Conservation (phyloP, 306 rosid genomes). For the Bauhinia variegata region DNA sequence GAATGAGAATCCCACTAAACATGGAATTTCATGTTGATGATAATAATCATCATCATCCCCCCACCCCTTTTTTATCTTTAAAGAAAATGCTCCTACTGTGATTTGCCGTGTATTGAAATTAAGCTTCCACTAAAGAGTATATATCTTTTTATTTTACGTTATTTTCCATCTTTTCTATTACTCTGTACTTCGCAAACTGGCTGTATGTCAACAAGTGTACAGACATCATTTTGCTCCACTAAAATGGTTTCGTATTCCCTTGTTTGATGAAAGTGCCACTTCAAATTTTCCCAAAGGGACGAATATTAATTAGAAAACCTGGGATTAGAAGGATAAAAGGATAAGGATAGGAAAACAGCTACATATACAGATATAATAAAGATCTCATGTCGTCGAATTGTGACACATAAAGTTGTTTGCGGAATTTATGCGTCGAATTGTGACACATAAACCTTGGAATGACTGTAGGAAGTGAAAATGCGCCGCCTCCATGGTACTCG, state of each 20-base stretch:
- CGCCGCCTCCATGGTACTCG: background rate
- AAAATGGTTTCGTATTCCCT: conserved; percentile 30
- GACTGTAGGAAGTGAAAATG: too few species aligned
- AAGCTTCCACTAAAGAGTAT: conserved; percentile 43
- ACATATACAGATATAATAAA: too few species aligned
- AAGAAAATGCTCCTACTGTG: conserved; percentile 18
- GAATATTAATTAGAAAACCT: background rate
- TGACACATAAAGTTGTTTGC: too few species aligned
- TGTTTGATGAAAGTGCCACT: conserved; percentile 34
- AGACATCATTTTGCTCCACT: too few species aligned
- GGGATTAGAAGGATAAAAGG: background rate
- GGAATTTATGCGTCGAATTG: too few species aligned
- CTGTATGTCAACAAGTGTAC: too few species aligned
- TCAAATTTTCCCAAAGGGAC: background rate
- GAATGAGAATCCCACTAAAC: conserved; percentile 76
- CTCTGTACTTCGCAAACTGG: background rate
- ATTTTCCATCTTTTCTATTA: too few species aligned
- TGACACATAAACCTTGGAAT: too few species aligned
- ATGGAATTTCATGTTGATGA: conserved; percentile 35
- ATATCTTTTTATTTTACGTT: too few species aligned
- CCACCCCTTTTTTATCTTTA: conserved; percentile 7
- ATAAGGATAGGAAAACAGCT: background rate
- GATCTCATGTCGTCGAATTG: too few species aligned
- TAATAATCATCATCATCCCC: conserved; percentile 21
- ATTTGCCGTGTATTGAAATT: conserved; percentile 33